Evolutionary conservation across 2,329 filamentous ascomycete species (phyloP).

Genomic region (Microthyrium microscopicum): DNA sequence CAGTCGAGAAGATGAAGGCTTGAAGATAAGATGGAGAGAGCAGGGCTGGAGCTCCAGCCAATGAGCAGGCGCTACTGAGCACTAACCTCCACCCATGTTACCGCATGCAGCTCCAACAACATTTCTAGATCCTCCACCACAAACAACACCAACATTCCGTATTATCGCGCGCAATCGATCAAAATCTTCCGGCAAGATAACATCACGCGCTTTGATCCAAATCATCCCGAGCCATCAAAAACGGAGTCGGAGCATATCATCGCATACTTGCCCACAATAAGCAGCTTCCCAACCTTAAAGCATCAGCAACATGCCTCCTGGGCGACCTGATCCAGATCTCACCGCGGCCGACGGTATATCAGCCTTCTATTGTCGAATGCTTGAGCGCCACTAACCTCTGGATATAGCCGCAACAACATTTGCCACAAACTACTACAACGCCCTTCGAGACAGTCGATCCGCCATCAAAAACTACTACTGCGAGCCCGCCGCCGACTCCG

Average conservation of each 20-base stretch:
- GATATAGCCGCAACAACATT: constrained; percentile 53
- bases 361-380: background rate
- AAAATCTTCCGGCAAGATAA: too few relatives aligned
- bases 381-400: background rate
- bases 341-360: constrained; percentile 1
- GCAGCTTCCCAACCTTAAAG: background rate
- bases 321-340: background rate
- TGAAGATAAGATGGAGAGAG: too few relatives aligned
- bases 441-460: constrained; percentile 44
- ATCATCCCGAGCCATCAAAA: too few relatives aligned
- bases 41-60: too few relatives aligned
- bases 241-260: background rate
- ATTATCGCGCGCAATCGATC: too few relatives aligned
- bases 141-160: too few relatives aligned
- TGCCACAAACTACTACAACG: constrained; percentile 56
- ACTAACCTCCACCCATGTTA: too few relatives aligned
- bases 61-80: too few relatives aligned
- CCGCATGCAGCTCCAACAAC: too few relatives aligned
- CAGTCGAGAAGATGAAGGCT: too few relatives aligned
- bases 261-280: background rate
- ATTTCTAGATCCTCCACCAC: too few relatives aligned
- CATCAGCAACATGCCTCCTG: background rate
- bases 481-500: constrained; percentile 35
- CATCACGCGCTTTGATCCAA: too few relatives aligned
- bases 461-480: constrained; percentile 56